phyloP scores from a whole-genome alignment of 2,329 filamentous ascomycete species.

The Epichloe coenophiala region DNA sequence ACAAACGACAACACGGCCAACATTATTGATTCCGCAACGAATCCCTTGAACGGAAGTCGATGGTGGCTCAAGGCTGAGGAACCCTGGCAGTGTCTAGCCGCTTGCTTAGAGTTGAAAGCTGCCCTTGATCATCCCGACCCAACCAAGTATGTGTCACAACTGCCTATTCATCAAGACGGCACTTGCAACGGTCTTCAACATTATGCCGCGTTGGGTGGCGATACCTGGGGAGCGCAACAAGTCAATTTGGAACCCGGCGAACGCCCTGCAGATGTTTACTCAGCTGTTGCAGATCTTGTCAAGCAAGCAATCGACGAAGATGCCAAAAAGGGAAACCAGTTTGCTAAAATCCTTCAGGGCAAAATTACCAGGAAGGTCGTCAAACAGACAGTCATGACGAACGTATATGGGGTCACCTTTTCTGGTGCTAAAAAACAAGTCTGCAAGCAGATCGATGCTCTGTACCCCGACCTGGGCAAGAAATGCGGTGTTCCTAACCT shows the following conservation, averaged over 20 bases:
- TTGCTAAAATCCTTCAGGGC: conserved; percentile 54
- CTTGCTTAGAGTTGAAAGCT: conserved; percentile 74
- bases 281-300: conserved; percentile 79
- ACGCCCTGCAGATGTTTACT: conserved; percentile 86
- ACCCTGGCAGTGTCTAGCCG: conserved; percentile 87
- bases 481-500: conserved; percentile 34
- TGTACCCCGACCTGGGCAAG: conserved; percentile 51
- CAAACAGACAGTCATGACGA: conserved; percentile 99
- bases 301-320: conserved; percentile 59
- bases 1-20: conserved; percentile 60
- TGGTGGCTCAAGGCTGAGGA: conserved; percentile 94
- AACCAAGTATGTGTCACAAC: conserved; percentile 58
- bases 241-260: conserved; percentile 88
- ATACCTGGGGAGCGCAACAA: conserved; percentile 73
- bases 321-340: conserved; percentile 36
- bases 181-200: conserved; percentile 97
- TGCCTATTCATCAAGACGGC: conserved; percentile 91
- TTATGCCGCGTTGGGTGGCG: conserved; percentile 89
- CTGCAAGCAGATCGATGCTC: conserved; percentile 60
- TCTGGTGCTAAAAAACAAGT: conserved; percentile 82
- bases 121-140: conserved; percentile 69
- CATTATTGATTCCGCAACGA: conserved; percentile 69
- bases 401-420: conserved; percentile 97
- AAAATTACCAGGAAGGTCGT: conserved; percentile 93
- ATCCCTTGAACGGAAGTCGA: conserved; percentile 58